Conservation (phyloP, 257 asterid species). For the Apocynum venetum region DNA sequence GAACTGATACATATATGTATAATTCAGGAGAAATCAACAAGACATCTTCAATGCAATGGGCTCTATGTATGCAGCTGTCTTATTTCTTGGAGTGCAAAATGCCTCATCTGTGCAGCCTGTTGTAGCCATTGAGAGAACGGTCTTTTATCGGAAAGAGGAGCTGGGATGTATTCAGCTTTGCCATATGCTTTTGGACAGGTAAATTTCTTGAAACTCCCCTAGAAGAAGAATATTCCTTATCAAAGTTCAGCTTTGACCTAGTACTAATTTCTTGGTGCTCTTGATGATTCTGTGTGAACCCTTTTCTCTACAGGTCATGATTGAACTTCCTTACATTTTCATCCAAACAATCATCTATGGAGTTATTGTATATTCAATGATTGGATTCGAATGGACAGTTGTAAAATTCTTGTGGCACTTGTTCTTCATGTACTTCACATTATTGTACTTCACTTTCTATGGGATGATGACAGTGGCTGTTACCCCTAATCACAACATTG, state of each 20-base stretch:
- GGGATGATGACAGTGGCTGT: conserved; percentile 21
- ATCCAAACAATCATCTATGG: conserved; percentile 69
- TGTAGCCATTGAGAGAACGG: conserved; percentile 74
- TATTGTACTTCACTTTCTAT: conserved; percentile 14
- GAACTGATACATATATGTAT: not conserved
- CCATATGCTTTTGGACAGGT: conserved; percentile 90
- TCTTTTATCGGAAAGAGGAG: conserved; percentile 86
- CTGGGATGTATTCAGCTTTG: conserved; percentile 85
- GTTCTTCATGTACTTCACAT: conserved; percentile 74
- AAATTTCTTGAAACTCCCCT: not conserved
- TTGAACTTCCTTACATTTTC: conserved; percentile 72
- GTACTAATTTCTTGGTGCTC: conserved; percentile 40
- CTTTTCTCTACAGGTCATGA: conserved; percentile 62
- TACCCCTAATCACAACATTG: conserved; percentile 14
- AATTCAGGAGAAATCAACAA: conserved; percentile 49
- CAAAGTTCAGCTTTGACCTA: no score
- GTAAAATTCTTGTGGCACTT: conserved; percentile 66
- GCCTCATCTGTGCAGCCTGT: conserved; percentile 80
- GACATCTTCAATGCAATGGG: conserved; percentile 85
- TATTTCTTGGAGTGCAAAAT: conserved; percentile 70
- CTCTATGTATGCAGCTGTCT: conserved; percentile 70
- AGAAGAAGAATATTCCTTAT: no score
- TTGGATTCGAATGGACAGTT: conserved; percentile 57
- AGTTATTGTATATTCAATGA: conserved; percentile 69
- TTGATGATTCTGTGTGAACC: conserved; percentile 30